Conservation (phyloP, 305 asterid genomes). For the Solanum hybrid region DNA sequence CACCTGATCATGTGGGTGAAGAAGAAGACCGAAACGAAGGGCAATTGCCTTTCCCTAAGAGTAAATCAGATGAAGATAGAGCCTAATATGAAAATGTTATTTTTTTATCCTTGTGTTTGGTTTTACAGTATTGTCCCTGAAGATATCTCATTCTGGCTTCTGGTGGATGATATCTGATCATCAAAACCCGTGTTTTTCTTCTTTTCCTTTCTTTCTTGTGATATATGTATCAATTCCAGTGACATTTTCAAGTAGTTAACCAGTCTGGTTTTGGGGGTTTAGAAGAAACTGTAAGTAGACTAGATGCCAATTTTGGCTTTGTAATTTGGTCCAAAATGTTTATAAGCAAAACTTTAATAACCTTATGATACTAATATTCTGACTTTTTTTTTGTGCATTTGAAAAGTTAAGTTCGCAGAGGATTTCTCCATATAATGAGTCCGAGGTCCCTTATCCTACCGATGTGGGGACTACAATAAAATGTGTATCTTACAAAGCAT, state of each 20-base stretch:
- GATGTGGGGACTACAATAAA: neutral
- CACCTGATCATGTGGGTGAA: slow-evolving; percentile 29
- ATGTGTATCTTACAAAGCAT: neutral
- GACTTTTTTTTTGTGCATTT: neutral
- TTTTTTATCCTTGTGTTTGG: neutral
- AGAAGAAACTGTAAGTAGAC: neutral
- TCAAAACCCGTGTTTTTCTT: neutral
- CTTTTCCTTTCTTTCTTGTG: neutral
- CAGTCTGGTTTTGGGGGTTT: neutral
- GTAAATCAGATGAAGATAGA: slow-evolving; percentile 25
- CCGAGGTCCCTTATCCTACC: neutral
- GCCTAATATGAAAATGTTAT: slow-evolving; percentile 11
- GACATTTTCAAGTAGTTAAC: neutral
- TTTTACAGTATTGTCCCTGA: neutral
- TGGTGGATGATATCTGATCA: neutral
- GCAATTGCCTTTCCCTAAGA: slow-evolving; percentile 17
- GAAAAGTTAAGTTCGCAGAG: no score
- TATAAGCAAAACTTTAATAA: neutral
- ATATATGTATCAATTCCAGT: neutral
- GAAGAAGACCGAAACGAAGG: slow-evolving; percentile 49
- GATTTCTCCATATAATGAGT: neutral
- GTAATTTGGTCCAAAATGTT: neutral
- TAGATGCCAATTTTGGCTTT: neutral
- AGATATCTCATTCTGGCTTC: neutral
- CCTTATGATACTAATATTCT: neutral